Evolutionary conservation across 352 stramenopile species (phyloP), one percentile per base, ranked within the genome.

Genomic region (Bremia lactucae): DNA sequence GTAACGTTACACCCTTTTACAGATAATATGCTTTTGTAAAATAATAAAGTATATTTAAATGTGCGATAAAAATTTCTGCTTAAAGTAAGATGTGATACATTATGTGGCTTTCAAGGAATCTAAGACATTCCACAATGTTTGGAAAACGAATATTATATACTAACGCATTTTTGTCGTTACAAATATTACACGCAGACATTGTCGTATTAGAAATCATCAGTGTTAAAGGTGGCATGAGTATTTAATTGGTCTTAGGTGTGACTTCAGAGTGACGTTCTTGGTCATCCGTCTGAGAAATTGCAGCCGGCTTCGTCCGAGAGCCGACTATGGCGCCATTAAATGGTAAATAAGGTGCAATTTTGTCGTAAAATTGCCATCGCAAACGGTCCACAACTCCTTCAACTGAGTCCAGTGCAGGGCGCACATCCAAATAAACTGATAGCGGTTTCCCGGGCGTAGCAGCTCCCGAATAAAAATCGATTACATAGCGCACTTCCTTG

Each of bases 401-500:
- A 19, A 93, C 52, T 33, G 73, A 91, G 75, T 98, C 95, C 4
- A 98, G 58, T 1, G 96, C 96, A 6, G 96, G 96, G 33, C 96
- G 76, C 14, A 98, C 95, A 65, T 99, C 96, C 35, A 99, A 67
- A 43, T 96, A 87, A 34, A 99, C 90, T 13, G 77, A 96, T 19
- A 97, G 76, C 23, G 73, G 76, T 19, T 69, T 73, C 6, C 77
- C 69, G 8, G 76, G 72, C 52, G 65, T 56, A 4, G 44, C 72
- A 71, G 98, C 90, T 40, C 96, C 92, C 21, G 96, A 87, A 66
- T 99, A 99, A 62, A 98, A 99, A 69, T 99, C 96, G 71, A 99
- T 98, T 28, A 99, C 83, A 63, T 99, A 99, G 22, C 95, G 85
- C 38, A 97, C 83, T 55, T 96, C 79, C 37, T 85, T 81, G 38